These are phyloP conservation scores for Volvox reticuliferus DNA, from an alignment of 139 green algal species.

Conservation along the genomic window DNA sequence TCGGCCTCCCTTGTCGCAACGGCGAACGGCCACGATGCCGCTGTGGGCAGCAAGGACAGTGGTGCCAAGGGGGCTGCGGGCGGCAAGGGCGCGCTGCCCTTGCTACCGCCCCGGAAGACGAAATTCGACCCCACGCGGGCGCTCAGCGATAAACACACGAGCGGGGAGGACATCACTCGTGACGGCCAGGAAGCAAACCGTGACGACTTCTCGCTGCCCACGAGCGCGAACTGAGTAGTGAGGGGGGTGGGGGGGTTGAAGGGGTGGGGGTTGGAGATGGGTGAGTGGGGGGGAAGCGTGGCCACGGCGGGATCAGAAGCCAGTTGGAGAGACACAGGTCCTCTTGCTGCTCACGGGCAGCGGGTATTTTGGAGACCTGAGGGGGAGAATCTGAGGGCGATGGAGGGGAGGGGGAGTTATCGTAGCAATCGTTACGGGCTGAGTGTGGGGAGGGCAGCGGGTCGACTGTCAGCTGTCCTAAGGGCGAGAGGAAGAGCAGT, in stretches of 20 bases:
- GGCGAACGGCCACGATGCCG: not conserved
- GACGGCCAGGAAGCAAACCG: conserved; percentile 45
- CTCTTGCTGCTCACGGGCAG: no score
- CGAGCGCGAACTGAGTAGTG: conserved; percentile 13
- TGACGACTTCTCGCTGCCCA: conserved; percentile 44
- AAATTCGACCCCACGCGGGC: conserved; percentile 56
- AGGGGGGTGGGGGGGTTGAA: not conserved
- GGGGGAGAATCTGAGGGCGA: no score
- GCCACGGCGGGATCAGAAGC: no score
- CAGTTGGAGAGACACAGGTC: no score
- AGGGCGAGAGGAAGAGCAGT: no score
- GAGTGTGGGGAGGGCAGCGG: no score
- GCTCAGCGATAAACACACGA: conserved; percentile 31
- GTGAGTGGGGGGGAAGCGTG: no score
- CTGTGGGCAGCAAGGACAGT: not conserved
- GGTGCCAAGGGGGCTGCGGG: not conserved
- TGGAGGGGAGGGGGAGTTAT: no score
- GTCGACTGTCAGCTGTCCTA: no score
- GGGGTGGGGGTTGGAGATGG: not conserved
- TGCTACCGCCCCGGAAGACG: conserved; percentile 25
- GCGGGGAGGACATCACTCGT: conserved; percentile 41
- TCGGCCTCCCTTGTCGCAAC: not conserved
- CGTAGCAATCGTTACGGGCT: no score
- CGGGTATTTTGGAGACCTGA: no score
- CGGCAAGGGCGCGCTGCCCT: not conserved